phyloP scores from a whole-genome alignment of 331 rosid genomes.

The Cydonia oblonga region DNA sequence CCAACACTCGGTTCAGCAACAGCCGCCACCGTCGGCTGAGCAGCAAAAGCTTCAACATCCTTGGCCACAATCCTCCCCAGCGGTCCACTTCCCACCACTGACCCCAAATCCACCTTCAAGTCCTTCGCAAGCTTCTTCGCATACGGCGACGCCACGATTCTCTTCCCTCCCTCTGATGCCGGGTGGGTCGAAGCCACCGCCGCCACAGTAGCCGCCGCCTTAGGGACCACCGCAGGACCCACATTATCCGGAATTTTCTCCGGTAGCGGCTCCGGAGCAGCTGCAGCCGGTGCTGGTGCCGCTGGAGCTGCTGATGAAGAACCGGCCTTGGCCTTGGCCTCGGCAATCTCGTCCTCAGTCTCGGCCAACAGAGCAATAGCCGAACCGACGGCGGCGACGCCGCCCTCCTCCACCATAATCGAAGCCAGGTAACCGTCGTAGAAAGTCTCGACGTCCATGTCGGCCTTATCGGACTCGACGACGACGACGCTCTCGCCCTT shows the following conservation, averaged over 20 bases:
- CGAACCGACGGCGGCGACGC: slow-evolving; percentile 76
- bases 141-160: slow-evolving; percentile 90
- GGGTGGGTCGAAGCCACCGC: slow-evolving; percentile 45
- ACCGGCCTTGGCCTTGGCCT: slow-evolving; percentile 56
- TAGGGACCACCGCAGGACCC: slow-evolving; percentile 7
- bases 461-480: slow-evolving; percentile 97
- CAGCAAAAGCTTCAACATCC: slow-evolving; percentile 65
- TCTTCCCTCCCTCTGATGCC: slow-evolving; percentile 85
- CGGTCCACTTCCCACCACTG: slow-evolving; percentile 69
- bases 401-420: slow-evolving; percentile 92
- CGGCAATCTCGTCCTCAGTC: slow-evolving; percentile 61
- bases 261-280: slow-evolving; percentile 13
- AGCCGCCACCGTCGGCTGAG: slow-evolving; percentile 1
- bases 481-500: slow-evolving; percentile 97
- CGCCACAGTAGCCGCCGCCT: background rate
- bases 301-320: slow-evolving; percentile 15
- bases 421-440: slow-evolving; percentile 93
- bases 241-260: slow-evolving; percentile 23
- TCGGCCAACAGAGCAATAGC: slow-evolving; percentile 90
- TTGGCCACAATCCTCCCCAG: slow-evolving; percentile 86
- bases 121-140: slow-evolving; percentile 94
- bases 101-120: slow-evolving; percentile 60
- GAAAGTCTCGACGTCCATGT: slow-evolving; percentile 98
- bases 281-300: background rate
- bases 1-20: background rate